Evolutionary conservation across 805 yeast genomes (phyloP).

Genomic region (Isabelozyma heimii): DNA sequence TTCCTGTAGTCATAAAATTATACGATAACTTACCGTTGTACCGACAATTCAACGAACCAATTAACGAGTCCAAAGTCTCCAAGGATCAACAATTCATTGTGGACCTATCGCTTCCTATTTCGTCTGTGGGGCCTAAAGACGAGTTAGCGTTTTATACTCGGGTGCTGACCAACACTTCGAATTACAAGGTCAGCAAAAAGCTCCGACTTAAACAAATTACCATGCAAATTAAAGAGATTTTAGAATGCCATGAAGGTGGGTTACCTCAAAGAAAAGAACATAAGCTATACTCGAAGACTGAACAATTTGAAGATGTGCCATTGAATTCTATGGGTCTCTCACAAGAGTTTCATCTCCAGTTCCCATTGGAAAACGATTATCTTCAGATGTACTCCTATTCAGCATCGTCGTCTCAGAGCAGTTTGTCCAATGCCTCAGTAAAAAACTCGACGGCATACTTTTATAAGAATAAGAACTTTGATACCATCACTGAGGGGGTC

Average conservation of each 20-base stretch:
- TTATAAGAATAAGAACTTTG: conserved; percentile 16
- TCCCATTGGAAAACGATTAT: conserved; percentile 37
- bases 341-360: conserved; percentile 20
- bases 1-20: conserved; percentile 53
- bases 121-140: conserved; percentile 62
- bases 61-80: conserved; percentile 42
- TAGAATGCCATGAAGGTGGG: conserved; percentile 54
- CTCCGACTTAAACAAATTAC: conserved; percentile 43
- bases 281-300: conserved; percentile 32
- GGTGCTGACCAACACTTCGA: conserved; percentile 37
- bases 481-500: conserved; percentile 35
- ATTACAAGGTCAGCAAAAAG: conserved; percentile 25
- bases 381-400: conserved; percentile 18
- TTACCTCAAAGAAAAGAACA: conserved; percentile 47
- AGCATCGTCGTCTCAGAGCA: conserved; percentile 1
- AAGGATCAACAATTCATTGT: conserved; percentile 48
- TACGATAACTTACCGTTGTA: conserved; percentile 58
- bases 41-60: conserved; percentile 53
- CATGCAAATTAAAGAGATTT: conserved; percentile 50
- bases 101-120: conserved; percentile 45
- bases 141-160: conserved; percentile 36
- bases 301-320: conserved; percentile 19
- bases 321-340: conserved; percentile 26
- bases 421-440: conserved; percentile 5
- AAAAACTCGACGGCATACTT: conserved; percentile 14